Evolutionary conservation across 345 rosid species (phyloP).

Genomic region (Aquilaria yunnanensis): DNA sequence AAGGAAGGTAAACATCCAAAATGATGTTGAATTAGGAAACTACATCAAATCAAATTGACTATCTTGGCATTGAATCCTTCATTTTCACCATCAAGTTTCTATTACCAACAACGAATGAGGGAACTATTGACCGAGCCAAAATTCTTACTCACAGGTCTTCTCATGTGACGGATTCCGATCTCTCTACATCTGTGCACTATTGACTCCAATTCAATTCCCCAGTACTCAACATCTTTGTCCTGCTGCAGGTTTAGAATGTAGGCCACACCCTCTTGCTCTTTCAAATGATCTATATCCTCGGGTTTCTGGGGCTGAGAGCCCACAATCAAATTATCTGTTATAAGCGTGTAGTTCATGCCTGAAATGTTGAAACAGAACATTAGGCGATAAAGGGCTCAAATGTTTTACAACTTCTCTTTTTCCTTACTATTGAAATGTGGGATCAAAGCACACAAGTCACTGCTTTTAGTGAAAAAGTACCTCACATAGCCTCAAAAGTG

Average conservation of each 20-base stretch:
- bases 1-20: neutral
- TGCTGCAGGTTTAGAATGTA: slow-evolving; percentile 90
- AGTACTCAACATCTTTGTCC: slow-evolving; percentile 74
- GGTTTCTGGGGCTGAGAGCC: slow-evolving; percentile 93
- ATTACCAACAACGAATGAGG: neutral
- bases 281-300: slow-evolving; percentile 75
- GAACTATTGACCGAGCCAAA: neutral
- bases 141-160: slow-evolving; percentile 68
- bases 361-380: slow-evolving; percentile 22
- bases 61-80: neutral
- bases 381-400: neutral
- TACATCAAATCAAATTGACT: neutral
- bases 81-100: neutral
- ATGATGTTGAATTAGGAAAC: neutral
- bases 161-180: slow-evolving; percentile 68
- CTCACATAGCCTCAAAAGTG: too few relatives aligned
- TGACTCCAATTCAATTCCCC: slow-evolving; percentile 64
- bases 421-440: too few relatives aligned
- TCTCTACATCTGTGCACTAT: slow-evolving; percentile 46
- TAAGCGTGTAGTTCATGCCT: slow-evolving; percentile 90
- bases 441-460: too few relatives aligned
- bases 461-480: too few relatives aligned
- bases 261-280: slow-evolving; percentile 66
- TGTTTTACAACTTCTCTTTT: too few relatives aligned
- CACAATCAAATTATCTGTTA: slow-evolving; percentile 71